A percentile compares a stretch with the other conserved stretches of the same genome.
These are phyloP conservation scores for Gracilaria gracilis DNA, from an alignment of 23 red algal species.

Conservation along the genomic window DNA sequence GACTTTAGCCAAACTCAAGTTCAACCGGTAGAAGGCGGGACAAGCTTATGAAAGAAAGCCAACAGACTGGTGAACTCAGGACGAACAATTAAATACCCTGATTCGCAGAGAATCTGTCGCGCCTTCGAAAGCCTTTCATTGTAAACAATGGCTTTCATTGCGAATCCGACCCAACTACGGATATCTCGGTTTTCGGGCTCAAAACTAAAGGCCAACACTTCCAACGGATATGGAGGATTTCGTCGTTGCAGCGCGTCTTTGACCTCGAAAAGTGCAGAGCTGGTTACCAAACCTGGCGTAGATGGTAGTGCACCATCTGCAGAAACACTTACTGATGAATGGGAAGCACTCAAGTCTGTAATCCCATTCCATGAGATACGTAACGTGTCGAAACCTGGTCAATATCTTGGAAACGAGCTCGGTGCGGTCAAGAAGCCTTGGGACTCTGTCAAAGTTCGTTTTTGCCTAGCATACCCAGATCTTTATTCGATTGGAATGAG, in stretches of 20 bases:
- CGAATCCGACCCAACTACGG: neutral
- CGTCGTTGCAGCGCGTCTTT: neutral
- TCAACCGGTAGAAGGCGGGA: no score
- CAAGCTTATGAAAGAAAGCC: no score
- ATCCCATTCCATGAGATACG: constrained; percentile 68
- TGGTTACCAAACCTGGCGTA: no score
- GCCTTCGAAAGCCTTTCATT: neutral
- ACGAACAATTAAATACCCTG: no score
- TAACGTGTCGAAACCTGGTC: constrained; percentile 66
- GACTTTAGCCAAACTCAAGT: no score
- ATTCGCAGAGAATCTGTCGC: neutral
- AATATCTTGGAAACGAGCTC: constrained; percentile 83
- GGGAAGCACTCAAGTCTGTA: constrained; percentile 54
- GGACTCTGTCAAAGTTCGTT: constrained; percentile 59
- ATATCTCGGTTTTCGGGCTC: neutral
- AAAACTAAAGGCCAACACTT: neutral
- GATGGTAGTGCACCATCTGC: neutral
- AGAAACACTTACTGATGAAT: neutral
- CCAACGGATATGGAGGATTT: neutral
- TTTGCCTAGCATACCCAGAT: constrained; percentile 84
- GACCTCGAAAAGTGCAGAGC: neutral
- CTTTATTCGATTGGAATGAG: constrained; percentile 82
- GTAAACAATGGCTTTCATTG: neutral
- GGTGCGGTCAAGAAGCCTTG: constrained; percentile 70
- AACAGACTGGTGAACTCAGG: no score